These are phyloP conservation scores for Pelargonium cotyledonis DNA, from an alignment of 441 rosid genomes.

Conservation along the genomic window DNA sequence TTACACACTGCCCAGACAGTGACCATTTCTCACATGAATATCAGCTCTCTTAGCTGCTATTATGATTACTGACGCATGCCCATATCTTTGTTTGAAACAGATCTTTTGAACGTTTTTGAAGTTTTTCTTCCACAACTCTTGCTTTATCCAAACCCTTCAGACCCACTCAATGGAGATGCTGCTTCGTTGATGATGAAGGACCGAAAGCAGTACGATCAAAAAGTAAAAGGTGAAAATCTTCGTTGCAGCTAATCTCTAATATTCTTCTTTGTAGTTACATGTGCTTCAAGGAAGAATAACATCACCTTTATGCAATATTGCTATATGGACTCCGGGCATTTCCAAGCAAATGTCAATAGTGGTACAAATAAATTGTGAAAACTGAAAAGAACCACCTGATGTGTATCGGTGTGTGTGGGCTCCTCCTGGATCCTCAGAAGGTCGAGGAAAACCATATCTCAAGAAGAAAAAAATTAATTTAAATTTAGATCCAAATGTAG, in stretches of 20 bases:
- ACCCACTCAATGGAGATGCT: slow-evolving; percentile 60
- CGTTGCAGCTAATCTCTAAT: not conserved
- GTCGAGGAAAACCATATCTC: no score
- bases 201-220: slow-evolving; percentile 43
- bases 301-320: not conserved
- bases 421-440: no score
- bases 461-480: no score
- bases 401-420: no score
- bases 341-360: no score
- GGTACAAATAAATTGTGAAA: no score
- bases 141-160: slow-evolving; percentile 64
- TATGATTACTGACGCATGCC: not conserved
- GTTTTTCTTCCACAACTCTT: slow-evolving; percentile 63
- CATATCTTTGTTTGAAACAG: slow-evolving; percentile 29
- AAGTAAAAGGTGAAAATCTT: slow-evolving; percentile 47
- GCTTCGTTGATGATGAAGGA: slow-evolving; percentile 67
- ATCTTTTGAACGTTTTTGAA: slow-evolving; percentile 59
- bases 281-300: not conserved
- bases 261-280: not conserved
- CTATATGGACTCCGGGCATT: no score
- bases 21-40: not conserved
- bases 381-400: no score
- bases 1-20: not conserved
- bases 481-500: not conserved
- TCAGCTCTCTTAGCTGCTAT: not conserved